Base-by-base conservation (phyloP, 495 filamentous ascomycete genomes). In the Penicillium mononematosum region DNA sequence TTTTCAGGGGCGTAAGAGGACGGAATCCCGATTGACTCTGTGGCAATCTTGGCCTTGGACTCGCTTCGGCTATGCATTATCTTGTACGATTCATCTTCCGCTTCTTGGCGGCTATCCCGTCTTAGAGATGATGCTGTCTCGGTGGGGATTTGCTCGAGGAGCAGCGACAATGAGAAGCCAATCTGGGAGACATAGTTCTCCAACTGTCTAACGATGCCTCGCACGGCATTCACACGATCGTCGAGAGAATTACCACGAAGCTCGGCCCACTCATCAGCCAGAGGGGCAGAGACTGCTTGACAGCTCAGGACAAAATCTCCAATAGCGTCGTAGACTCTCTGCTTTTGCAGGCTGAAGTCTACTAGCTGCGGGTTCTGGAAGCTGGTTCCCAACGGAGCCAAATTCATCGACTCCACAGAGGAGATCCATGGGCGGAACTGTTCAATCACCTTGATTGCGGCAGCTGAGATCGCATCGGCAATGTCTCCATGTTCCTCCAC, bases 181-280 rank as follows among this genome's bases (percentile, higher is more conserved):
- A 97, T 84, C 59, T 96, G 92, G 0, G 89, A 91, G 16, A 91
- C 89, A 60, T 86, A 90, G 25, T 85, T 89, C 61, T 97, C 92
- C 34, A 98, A 75, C 36, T 95, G 86, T 60, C 86, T 83, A 6
- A 86, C 83, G 55, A 90, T 87, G 27, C 81, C 77, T 43, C 88
- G 81, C 51, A 96, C 88, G 55, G 86, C 84, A 60, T 87, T 89
- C 36, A 98, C 67, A 38, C 93, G 84, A 58, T 92, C 90, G 58
- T 96, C 93, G n/a, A 98, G 78, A 16, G 92, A 89, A 65, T 93
- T 90, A 4, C 91, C 91, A n/a, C 92, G 85, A 12, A 89, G 75
- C 62, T 95, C 91, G 20, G 92, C 84, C 94, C 94, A 98, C 71
- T 98, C 94, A 68, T 98, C 94, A 11, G 87, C 89, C 29, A 98